Evolutionary conservation across 164 flowering plant genomes (phyloP).

Genomic region (Chloranthus sessilifolius): DNA sequence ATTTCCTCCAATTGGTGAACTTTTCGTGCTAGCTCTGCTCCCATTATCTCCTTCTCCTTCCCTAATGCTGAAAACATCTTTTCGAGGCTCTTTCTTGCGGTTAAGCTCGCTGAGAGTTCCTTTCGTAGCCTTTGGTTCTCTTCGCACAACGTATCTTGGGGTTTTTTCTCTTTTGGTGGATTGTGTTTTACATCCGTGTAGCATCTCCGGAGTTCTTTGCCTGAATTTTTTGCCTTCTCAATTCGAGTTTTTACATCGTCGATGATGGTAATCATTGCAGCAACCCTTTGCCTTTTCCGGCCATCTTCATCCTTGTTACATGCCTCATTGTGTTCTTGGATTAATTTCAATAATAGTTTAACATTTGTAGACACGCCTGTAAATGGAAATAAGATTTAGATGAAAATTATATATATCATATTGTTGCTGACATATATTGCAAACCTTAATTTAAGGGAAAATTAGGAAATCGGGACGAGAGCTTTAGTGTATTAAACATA

Average conservation of each 20-base stretch:
- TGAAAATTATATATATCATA: background rate
- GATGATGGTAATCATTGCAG: slow-evolving; percentile 58
- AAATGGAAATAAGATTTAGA: background rate
- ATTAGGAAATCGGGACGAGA: too few relatives aligned
- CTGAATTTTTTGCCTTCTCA: slow-evolving; percentile 34
- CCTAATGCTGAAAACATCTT: slow-evolving; percentile 81
- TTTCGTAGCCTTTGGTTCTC: slow-evolving; percentile 48
- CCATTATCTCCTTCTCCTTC: slow-evolving; percentile 85
- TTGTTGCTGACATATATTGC: too few relatives aligned
- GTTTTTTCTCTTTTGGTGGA: slow-evolving; percentile 23
- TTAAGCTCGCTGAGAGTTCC: slow-evolving; percentile 47
- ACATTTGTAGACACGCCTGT: slow-evolving; percentile 57
- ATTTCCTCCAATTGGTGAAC: slow-evolving; percentile 46
- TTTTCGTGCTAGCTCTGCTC: slow-evolving; percentile 58
- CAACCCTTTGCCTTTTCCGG: slow-evolving; percentile 39
- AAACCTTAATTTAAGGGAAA: too few relatives aligned
- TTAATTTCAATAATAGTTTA: slow-evolving; percentile 48
- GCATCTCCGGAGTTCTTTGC: slow-evolving; percentile 48
- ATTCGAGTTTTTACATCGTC: slow-evolving; percentile 52
- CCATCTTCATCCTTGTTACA: slow-evolving; percentile 28
- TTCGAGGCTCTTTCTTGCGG: slow-evolving; percentile 63
- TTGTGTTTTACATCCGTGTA: slow-evolving; percentile 37
- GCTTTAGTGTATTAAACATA: too few relatives aligned
- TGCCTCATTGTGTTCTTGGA: slow-evolving; percentile 60
- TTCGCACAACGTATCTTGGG: slow-evolving; percentile 19